Base-by-base conservation (phyloP, 768 basidiomycete species). In the Agrocybe chaxingu region DNA sequence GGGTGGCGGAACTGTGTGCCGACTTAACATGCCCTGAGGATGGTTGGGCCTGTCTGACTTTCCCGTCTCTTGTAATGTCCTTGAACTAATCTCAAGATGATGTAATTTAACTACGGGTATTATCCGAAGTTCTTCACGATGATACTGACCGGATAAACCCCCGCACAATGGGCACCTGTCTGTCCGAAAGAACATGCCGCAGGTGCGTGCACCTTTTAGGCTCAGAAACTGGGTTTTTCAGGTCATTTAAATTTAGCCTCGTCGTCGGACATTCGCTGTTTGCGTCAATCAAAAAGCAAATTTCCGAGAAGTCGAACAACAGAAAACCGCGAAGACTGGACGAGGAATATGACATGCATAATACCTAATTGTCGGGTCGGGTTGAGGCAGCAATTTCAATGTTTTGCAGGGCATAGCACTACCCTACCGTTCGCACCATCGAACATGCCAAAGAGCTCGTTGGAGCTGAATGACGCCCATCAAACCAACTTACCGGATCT, bases 1-100 rank as follows among this genome's bases (percentile, higher is more conserved):
- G 1, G 92, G 92, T 24, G 76, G 79, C 16, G 91, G 84, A 4
- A 85, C 85, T 8, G 88, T 90, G 9, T 82, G 71, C 56, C 70
- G 74, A 54, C 67, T 80, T 69, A 69, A 69, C 47, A 79, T 81
- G 76, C 64, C 73, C 41, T 78, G 53, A 70, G 49, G 33, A 34
- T 37, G 13, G 41, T 29, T 48, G 8, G 24, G 13, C 19, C 18
- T 11, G 12, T 29, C 47, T 46, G 19, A 32, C 29, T 36, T 32
- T 39, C 43, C 37, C 29, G 10, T 16, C 30, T 18, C 35, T 18
- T 47, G 24, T 42, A 45, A 42, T 42, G 45, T 47, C 51, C 32
- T 33, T 50, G 13, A 7, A 13, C 7, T 40, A 19, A 40, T 13
- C 19, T 13, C 38, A 13, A 40, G 13, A 40, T 40, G 38, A 40